Conservation (phyloP, 1,284 basidiomycete genomes). For the Agaricales sp. region DNA sequence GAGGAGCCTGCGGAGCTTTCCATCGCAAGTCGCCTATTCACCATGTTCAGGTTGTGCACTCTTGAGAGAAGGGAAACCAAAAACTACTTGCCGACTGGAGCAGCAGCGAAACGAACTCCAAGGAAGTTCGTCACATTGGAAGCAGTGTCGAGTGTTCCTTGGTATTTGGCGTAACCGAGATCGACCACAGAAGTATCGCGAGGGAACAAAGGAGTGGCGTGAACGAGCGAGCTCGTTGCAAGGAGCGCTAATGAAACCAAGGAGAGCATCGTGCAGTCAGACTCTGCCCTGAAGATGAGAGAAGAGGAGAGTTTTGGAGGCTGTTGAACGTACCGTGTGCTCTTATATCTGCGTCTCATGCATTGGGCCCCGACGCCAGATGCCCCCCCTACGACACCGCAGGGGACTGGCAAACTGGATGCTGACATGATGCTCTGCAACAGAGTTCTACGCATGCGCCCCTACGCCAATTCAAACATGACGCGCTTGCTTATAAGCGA, state of each 20-base stretch:
- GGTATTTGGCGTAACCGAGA: slow-evolving; percentile 7
- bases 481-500: too few relatives aligned
- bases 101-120: neutral
- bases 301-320: too few relatives aligned
- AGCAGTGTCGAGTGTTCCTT: slow-evolving; percentile 6
- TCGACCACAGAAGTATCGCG: neutral
- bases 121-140: slow-evolving; percentile 9
- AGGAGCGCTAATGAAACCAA: neutral
- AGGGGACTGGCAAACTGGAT: too few relatives aligned
- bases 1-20: neutral
- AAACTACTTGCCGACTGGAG: neutral
- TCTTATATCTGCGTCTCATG: too few relatives aligned
- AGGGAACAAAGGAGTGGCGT: neutral
- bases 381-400: too few relatives aligned
- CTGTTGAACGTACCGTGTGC: too few relatives aligned
- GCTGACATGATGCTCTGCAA: too few relatives aligned
- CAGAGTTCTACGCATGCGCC: too few relatives aligned
- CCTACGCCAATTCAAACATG: too few relatives aligned
- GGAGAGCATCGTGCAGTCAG: neutral
- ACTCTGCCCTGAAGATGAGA: too few relatives aligned
- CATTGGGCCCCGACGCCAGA: too few relatives aligned
- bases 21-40: neutral
- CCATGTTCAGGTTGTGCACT: neutral
- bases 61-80: neutral
- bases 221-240: neutral